phyloP scores from a whole-genome alignment of 495 filamentous ascomycete genomes.

The Xylaria nigripes region DNA sequence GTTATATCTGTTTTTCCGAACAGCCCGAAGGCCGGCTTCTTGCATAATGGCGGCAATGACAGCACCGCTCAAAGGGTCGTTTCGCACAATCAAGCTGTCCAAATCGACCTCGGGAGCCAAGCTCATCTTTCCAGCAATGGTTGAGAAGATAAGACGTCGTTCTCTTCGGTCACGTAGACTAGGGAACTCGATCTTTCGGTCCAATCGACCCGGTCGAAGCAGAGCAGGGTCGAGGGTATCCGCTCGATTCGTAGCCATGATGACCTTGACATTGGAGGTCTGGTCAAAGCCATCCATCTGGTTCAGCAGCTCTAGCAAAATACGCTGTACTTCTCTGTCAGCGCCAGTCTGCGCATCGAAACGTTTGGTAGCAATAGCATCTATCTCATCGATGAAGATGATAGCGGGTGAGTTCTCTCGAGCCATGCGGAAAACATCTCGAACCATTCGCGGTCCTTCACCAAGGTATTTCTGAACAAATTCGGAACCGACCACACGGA shows the following conservation, averaged over 20 bases:
- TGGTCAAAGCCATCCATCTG: conserved; percentile 99
- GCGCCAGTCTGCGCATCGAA: conserved; percentile 98
- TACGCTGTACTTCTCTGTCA: conserved; percentile 96
- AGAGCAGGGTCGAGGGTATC: conserved; percentile 94
- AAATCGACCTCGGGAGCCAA: conserved; percentile 92
- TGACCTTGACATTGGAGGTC: conserved; percentile 97
- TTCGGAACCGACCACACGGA: conserved; percentile 94
- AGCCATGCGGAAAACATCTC: conserved; percentile 98
- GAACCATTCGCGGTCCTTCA: conserved; percentile 96
- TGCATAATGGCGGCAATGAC: conserved; percentile 99
- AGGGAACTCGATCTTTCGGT: conserved; percentile 98
- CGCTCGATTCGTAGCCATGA: conserved; percentile 98
- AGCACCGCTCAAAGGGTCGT: conserved; percentile 89
- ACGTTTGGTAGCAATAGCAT: conserved; percentile 97
- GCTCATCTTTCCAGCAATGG: conserved; percentile 94
- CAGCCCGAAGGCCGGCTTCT: conserved; percentile 89
- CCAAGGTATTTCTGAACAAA: conserved; percentile 98
- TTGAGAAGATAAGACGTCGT: conserved; percentile 89
- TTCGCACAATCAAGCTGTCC: conserved; percentile 89
- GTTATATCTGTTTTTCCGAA: conserved; percentile 97
- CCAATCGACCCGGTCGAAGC: conserved; percentile 86
- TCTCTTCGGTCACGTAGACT: conserved; percentile 84
- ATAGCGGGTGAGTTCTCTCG: conserved; percentile 96
- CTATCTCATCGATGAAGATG: conserved; percentile 99
- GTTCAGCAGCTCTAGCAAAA: conserved; percentile 91